These are phyloP conservation scores for Hibiscus trionum DNA, from an alignment of 345 rosid species.

Conservation along the genomic window DNA sequence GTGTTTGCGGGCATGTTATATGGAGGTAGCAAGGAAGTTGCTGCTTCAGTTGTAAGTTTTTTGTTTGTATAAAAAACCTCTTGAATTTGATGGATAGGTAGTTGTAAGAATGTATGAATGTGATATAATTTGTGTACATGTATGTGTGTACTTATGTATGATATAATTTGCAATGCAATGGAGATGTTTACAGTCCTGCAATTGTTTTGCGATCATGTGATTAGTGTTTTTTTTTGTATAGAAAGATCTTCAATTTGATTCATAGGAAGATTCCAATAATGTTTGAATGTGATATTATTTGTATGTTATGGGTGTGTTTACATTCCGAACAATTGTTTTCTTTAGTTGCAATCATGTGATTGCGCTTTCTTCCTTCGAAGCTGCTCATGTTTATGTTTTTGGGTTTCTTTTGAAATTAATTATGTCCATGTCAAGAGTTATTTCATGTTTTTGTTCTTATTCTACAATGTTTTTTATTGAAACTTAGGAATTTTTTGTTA, in stretches of 20 bases:
- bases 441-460: background rate
- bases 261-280: background rate
- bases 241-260: background rate
- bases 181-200: background rate
- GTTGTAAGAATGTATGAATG: background rate
- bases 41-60: conserved; percentile 76
- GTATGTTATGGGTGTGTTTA: background rate
- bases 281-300: background rate
- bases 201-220: no score
- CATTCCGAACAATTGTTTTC: background rate
- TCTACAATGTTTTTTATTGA: background rate
- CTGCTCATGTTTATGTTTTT: background rate
- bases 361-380: background rate
- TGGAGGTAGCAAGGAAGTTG: conserved; percentile 94
- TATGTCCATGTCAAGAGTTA: background rate
- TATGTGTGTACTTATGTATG: no score
- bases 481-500: conserved; percentile 18
- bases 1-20: conserved; percentile 84
- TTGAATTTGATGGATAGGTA: background rate
- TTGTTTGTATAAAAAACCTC: background rate
- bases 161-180: background rate
- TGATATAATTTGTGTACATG: no score
- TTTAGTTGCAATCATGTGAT: background rate
- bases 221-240: background rate
- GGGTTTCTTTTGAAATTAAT: background rate